These are phyloP conservation scores for Staphylotrichum longicolle DNA, from an alignment of 495 filamentous ascomycete species.

Conservation along the genomic window DNA sequence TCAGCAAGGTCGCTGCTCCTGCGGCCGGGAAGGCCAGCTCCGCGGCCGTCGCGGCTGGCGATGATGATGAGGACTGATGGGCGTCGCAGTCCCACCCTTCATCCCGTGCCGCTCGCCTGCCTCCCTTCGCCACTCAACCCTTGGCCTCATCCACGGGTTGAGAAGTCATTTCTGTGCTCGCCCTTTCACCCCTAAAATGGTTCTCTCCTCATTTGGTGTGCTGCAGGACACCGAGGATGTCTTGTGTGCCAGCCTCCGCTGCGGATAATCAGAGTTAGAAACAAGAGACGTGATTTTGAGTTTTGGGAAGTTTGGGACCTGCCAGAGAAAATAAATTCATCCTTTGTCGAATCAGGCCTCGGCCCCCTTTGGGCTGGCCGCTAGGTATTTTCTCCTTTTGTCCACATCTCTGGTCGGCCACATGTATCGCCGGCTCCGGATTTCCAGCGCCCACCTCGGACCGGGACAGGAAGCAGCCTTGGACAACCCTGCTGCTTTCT, in stretches of 20 bases:
- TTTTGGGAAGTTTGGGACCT: background rate
- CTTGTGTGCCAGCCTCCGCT: background rate
- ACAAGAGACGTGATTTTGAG: background rate
- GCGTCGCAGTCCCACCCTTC: background rate
- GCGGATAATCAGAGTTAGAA: conserved; percentile 4
- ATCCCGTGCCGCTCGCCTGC: background rate
- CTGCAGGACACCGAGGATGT: background rate
- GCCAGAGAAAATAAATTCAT: background rate
- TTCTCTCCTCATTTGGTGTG: background rate
- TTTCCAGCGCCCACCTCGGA: no score
- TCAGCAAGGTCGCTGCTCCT: conserved; percentile 31
- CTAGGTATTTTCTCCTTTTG: background rate
- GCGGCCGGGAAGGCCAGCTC: conserved; percentile 17
- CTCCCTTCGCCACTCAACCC: background rate
- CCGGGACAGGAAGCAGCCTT: background rate
- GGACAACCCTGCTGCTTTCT: no score
- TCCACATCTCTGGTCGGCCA: background rate
- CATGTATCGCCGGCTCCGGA: conserved; percentile 20
- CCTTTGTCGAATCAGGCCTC: background rate
- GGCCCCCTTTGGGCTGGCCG: background rate
- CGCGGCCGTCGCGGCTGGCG: conserved; percentile 31
- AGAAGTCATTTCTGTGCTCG: background rate
- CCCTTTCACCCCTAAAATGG: background rate
- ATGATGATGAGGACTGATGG: conserved; percentile 37
- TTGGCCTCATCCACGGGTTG: background rate